Conservation (phyloP, 441 rosid genomes). For the Pelargonium citronellum region DNA sequence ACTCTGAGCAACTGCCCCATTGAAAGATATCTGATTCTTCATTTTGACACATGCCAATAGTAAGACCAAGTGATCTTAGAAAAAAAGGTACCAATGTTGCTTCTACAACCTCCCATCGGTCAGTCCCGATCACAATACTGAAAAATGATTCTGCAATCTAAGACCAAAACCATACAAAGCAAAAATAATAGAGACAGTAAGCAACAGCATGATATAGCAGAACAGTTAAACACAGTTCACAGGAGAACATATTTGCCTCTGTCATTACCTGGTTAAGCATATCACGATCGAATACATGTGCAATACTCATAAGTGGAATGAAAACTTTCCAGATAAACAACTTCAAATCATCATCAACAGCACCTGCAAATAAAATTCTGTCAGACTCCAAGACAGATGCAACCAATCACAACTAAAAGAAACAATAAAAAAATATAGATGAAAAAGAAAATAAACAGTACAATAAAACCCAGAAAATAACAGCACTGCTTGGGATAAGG, state of each 20-base stretch:
- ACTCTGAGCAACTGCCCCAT: slow-evolving; percentile 34
- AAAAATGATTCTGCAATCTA: slow-evolving; percentile 65
- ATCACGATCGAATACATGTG: slow-evolving; percentile 53
- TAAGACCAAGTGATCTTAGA: slow-evolving; percentile 52
- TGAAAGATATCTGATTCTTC: slow-evolving; percentile 41
- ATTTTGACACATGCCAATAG: slow-evolving; percentile 45
- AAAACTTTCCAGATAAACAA: slow-evolving; percentile 64
- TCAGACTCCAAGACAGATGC: slow-evolving; percentile 6
- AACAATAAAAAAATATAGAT: too few relatives aligned
- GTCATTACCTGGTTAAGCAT: slow-evolving; percentile 52
- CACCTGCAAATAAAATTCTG: slow-evolving; percentile 30
- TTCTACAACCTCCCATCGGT: slow-evolving; percentile 55
- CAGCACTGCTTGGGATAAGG: too few relatives aligned
- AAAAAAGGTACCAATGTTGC: slow-evolving; percentile 66
- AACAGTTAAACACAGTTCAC: slow-evolving; percentile 9
- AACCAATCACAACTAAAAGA: neutral
- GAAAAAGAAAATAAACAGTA: too few relatives aligned
- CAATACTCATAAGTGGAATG: slow-evolving; percentile 62
- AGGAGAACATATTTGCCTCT: slow-evolving; percentile 10
- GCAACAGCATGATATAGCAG: slow-evolving; percentile 16
- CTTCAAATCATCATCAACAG: slow-evolving; percentile 38
- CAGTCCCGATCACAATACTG: slow-evolving; percentile 46
- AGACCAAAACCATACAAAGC: slow-evolving; percentile 25
- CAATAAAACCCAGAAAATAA: too few relatives aligned
- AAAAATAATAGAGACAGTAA: slow-evolving; percentile 21